Percentiles rank a stretch among this genome's conserved stretches.
Evolutionary conservation across 2,329 filamentous ascomycete genomes (phyloP).

Genomic region (Aspergillus flavus): DNA sequence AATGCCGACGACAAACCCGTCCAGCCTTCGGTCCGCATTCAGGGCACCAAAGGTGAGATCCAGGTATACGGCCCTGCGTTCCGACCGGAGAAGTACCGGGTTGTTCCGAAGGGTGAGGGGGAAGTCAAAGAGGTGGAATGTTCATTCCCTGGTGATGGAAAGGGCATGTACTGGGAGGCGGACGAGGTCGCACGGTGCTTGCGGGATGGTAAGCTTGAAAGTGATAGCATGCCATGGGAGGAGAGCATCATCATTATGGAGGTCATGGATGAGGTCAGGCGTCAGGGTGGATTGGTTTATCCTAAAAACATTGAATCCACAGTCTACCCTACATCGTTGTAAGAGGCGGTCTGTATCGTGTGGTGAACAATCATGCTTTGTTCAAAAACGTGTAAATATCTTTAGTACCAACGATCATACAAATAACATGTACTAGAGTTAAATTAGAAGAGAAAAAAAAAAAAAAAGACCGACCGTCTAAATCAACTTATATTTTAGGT

Average conservation of each 20-base stretch:
- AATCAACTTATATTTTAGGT: conserved; percentile 10
- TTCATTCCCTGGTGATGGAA: conserved; percentile 61
- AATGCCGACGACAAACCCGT: conserved; percentile 64
- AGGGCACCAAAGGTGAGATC: conserved; percentile 79
- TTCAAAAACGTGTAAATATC: neutral
- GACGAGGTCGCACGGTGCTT: conserved; percentile 76
- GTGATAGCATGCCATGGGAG: conserved; percentile 67
- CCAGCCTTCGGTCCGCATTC: conserved; percentile 73
- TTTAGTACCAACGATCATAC: neutral
- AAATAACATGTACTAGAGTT: neutral
- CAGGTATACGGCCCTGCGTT: conserved; percentile 74
- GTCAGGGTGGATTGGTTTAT: conserved; percentile 64
- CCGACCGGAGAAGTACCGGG: conserved; percentile 65
- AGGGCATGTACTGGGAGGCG: conserved; percentile 89
- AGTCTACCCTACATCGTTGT: conserved; percentile 54
- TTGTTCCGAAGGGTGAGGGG: conserved; percentile 58
- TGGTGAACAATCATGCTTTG: neutral
- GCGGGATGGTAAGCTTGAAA: conserved; percentile 76
- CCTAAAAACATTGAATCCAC: conserved; percentile 67
- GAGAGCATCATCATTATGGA: conserved; percentile 89
- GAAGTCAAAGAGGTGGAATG: conserved; percentile 46
- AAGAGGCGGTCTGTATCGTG: conserved; percentile 6
- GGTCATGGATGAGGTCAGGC: conserved; percentile 69
- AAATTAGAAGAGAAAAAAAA: neutral
- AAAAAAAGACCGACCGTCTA: conserved; percentile 6